Evolutionary conservation across 2,329 filamentous ascomycete species (phyloP).

Genomic region (Aspergillus ustus): DNA sequence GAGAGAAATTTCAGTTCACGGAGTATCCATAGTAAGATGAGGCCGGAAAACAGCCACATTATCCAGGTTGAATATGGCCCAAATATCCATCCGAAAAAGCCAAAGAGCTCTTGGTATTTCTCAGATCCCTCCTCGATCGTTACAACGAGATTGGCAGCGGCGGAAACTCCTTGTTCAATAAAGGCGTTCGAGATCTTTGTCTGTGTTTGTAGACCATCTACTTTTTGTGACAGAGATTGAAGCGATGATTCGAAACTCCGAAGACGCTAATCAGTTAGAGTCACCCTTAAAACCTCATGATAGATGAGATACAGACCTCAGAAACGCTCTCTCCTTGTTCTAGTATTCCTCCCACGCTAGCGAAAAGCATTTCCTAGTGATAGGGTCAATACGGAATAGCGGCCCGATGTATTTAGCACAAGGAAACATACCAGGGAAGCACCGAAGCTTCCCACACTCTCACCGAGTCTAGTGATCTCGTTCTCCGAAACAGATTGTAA

Average conservation of each 20-base stretch:
- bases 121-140: conserved; percentile 36
- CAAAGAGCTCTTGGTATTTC: conserved; percentile 24
- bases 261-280: conserved; percentile 41
- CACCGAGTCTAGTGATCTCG: conserved; percentile 34
- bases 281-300: neutral
- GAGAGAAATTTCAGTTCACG: no score
- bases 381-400: conserved; percentile 11
- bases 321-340: conserved; percentile 40
- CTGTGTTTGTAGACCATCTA: conserved; percentile 33
- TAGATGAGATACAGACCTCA: conserved; percentile 30
- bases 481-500: conserved; percentile 37
- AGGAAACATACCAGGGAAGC: conserved; percentile 37
- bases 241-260: conserved; percentile 39
- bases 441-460: conserved; percentile 38
- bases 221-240: conserved; percentile 32
- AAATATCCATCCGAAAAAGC: conserved; percentile 26
- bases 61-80: neutral
- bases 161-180: conserved; percentile 33
- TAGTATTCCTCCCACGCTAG: conserved; percentile 32
- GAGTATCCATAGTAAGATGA: conserved; percentile 31
- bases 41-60: conserved; percentile 31
- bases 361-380: conserved; percentile 39
- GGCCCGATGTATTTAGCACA: neutral
- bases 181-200: conserved; percentile 37
- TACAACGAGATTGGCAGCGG: conserved; percentile 37